A percentile compares a stretch with the other conserved stretches of the same genome.
These are phyloP conservation scores for Coprinopsis marcescibilis DNA, from an alignment of 768 basidiomycete species.

Conservation along the genomic window DNA sequence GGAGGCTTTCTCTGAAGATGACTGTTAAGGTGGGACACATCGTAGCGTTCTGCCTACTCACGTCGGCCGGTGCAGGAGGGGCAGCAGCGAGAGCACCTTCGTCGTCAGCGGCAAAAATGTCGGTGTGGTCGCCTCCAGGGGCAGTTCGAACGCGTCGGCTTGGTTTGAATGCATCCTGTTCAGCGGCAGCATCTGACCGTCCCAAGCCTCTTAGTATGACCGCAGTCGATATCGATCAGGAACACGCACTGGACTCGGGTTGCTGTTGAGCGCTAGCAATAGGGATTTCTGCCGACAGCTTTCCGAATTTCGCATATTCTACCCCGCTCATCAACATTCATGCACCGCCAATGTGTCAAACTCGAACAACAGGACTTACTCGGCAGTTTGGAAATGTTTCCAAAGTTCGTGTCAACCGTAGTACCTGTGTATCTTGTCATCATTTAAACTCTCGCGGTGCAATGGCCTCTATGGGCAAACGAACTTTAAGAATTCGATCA, in stretches of 20 bases:
- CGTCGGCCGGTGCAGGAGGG: slow-evolving; percentile 32
- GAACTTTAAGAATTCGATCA: slow-evolving; percentile 76
- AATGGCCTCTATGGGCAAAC: slow-evolving; percentile 15
- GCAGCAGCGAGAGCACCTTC: slow-evolving; percentile 61
- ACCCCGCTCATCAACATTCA: slow-evolving; percentile 7
- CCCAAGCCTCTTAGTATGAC: background rate
- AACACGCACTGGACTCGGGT: too few species aligned
- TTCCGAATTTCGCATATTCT: slow-evolving; percentile 75
- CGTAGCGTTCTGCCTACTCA: too few species aligned
- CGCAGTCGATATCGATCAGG: background rate
- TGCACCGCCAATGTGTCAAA: background rate
- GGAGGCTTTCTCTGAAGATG: background rate
- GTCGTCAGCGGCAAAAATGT: slow-evolving; percentile 49
- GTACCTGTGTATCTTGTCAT: slow-evolving; percentile 58
- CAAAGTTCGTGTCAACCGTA: slow-evolving; percentile 72
- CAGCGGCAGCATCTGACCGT: background rate
- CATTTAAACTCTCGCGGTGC: slow-evolving; percentile 4
- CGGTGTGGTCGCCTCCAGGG: slow-evolving; percentile 46
- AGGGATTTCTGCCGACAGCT: slow-evolving; percentile 25
- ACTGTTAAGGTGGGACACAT: background rate
- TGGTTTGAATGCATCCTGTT: slow-evolving; percentile 9
- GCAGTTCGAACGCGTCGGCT: slow-evolving; percentile 51
- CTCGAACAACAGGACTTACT: slow-evolving; percentile 44
- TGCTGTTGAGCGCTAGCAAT: background rate
- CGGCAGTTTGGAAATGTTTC: slow-evolving; percentile 70